A percentile compares a stretch with the other conserved stretches of the same genome.
These are phyloP conservation scores for Schizochytrium sp. DNA, from an alignment of 108 stramenopile species.

Conservation along the genomic window DNA sequence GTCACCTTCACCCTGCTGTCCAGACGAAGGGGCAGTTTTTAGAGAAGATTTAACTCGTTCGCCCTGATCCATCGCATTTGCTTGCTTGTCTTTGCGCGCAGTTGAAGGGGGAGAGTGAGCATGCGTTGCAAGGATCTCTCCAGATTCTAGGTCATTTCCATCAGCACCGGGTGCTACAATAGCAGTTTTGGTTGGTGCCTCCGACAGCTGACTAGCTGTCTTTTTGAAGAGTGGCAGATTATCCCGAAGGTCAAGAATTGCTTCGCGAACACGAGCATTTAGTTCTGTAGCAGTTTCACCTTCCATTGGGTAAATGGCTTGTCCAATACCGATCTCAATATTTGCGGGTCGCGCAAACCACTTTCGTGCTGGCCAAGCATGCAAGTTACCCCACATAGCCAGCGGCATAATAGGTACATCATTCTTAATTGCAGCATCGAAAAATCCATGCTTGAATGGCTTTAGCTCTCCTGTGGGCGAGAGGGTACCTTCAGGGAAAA, in stretches of 20 bases:
- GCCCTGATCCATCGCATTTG: no score
- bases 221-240: conserved; percentile 25
- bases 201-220: background rate
- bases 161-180: background rate
- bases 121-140: background rate
- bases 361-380: background rate
- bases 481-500: conserved; percentile 51
- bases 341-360: background rate
- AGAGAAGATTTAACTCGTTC: no score
- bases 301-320: background rate
- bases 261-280: background rate
- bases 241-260: conserved; percentile 11
- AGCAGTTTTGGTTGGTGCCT: background rate
- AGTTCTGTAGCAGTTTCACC: background rate
- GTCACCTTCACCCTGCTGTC: no score
- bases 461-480: background rate
- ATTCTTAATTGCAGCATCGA: conserved; percentile 9
- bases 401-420: conserved; percentile 31
- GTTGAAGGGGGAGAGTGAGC: no score
- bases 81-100: no score
- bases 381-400: conserved; percentile 26
- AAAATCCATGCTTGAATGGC: conserved; percentile 35
- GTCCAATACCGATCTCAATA: conserved; percentile 19
- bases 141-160: background rate
- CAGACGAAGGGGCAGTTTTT: no score